A percentile compares a stretch with the other conserved stretches of the same genome.
Evolutionary conservation across 495 filamentous ascomycete species (phyloP).

Genomic region (Aeminium ludgeri): DNA sequence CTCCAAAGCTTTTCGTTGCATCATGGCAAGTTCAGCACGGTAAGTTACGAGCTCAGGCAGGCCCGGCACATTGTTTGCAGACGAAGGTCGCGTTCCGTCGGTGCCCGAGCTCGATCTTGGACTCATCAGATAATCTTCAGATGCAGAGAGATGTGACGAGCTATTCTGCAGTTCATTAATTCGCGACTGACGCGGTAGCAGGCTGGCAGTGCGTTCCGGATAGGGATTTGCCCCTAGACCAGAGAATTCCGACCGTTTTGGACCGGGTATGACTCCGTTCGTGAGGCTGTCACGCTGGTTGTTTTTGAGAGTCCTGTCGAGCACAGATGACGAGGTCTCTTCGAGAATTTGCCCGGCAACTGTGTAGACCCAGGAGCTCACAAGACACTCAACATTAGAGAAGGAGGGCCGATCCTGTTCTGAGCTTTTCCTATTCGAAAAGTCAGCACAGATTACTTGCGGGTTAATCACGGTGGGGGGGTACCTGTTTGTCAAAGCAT

Average conservation of each 20-base stretch:
- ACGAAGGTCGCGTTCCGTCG: background rate
- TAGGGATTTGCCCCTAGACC: background rate
- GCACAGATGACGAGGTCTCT: constrained; percentile 31
- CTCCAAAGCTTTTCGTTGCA: constrained; percentile 65
- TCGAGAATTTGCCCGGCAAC: constrained; percentile 60
- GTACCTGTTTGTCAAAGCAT: constrained; percentile 35
- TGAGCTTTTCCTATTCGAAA: constrained; percentile 1
- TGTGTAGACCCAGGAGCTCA: constrained; percentile 72
- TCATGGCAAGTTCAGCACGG: constrained; percentile 61
- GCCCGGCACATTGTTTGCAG: constrained; percentile 8
- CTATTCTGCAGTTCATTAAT: background rate
- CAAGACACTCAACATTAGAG: constrained; percentile 55
- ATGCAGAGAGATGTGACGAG: background rate
- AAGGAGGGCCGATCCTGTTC: constrained; percentile 2
- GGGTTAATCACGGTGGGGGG: background rate
- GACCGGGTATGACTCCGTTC: background rate
- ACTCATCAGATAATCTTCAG: background rate
- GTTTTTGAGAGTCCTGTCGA: background rate
- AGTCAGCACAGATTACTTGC: constrained; percentile 1
- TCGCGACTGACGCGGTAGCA: background rate
- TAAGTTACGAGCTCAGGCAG: constrained; percentile 44
- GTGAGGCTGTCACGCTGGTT: background rate
- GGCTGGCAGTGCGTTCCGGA: constrained; percentile 1
- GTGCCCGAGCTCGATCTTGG: constrained; percentile 6
- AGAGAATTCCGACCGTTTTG: too few relatives aligned